Evolutionary conservation across 305 asterid species (phyloP).

Genomic region (Solanum hybrid): DNA sequence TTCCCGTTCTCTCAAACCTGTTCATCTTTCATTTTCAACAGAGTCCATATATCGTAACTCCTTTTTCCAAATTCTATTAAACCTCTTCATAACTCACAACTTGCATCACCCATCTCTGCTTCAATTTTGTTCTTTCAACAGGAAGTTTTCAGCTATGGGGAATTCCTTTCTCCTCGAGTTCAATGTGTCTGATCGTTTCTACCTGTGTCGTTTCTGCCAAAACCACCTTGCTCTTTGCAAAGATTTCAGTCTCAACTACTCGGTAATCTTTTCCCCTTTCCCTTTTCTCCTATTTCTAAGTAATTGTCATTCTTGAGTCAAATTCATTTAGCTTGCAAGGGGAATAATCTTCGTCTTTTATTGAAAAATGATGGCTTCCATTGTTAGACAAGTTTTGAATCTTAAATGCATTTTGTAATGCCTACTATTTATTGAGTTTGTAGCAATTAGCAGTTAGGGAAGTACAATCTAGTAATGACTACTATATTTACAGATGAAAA

Average conservation of each 20-base stretch:
- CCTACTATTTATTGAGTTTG: neutral
- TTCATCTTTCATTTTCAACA: neutral
- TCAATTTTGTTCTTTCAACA: neutral
- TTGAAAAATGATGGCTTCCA: neutral
- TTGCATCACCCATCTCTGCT: neutral
- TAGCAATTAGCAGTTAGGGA: neutral
- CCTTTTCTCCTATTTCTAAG: neutral
- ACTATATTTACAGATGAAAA: neutral
- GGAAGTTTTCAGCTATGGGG: neutral
- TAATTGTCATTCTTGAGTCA: neutral
- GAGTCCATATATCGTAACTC: neutral
- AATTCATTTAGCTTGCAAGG: neutral
- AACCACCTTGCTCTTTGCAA: neutral
- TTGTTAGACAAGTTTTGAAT: neutral
- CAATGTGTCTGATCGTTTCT: neutral
- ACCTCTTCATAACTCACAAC: neutral
- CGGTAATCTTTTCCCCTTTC: neutral
- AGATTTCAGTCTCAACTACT: neutral
- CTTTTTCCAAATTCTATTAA: neutral
- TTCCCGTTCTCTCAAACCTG: too few relatives aligned
- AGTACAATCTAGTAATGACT: neutral
- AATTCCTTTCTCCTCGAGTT: neutral
- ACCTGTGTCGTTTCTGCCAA: neutral
- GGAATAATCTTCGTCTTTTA: neutral
- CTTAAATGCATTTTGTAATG: too few relatives aligned